A percentile compares a stretch with the other conserved stretches of the same genome.
Evolutionary conservation across 495 filamentous ascomycete genomes (phyloP).

Genomic region (Xylaria castorea): DNA sequence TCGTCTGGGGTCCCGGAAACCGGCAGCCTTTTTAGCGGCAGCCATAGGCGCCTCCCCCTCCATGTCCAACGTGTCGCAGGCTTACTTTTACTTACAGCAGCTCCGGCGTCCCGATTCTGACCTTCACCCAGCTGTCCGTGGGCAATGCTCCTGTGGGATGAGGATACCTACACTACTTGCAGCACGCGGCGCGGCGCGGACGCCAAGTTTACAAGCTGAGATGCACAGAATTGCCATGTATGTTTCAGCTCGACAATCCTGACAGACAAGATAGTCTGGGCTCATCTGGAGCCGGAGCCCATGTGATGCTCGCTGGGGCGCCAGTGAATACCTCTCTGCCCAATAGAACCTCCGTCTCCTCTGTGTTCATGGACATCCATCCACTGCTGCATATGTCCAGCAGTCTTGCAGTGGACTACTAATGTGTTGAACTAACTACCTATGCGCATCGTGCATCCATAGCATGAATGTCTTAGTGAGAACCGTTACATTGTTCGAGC

Average conservation of each 20-base stretch:
- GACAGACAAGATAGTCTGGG: background rate
- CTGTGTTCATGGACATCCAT: background rate
- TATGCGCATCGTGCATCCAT: background rate
- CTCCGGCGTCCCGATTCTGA: background rate
- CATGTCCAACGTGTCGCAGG: background rate
- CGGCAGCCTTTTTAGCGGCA: background rate
- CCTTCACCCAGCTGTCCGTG: background rate
- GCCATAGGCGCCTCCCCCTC: background rate
- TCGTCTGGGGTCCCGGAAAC: background rate
- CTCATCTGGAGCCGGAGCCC: background rate
- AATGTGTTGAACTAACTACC: background rate
- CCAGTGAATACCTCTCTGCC: background rate
- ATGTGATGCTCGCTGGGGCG: conserved; percentile 1
- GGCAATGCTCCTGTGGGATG: background rate
- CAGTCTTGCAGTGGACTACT: background rate
- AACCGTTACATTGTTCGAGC: background rate
- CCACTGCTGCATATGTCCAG: background rate
- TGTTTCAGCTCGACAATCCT: conserved; percentile 8
- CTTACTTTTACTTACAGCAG: background rate
- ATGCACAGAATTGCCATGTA: background rate
- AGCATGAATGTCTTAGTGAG: background rate
- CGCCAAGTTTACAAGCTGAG: conserved; percentile 12
- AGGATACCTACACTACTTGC: background rate
- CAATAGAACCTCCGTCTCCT: background rate
- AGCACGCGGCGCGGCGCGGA: background rate